phyloP scores from a whole-genome alignment of 257 asterid genomes.

The Cinchona pubescens region DNA sequence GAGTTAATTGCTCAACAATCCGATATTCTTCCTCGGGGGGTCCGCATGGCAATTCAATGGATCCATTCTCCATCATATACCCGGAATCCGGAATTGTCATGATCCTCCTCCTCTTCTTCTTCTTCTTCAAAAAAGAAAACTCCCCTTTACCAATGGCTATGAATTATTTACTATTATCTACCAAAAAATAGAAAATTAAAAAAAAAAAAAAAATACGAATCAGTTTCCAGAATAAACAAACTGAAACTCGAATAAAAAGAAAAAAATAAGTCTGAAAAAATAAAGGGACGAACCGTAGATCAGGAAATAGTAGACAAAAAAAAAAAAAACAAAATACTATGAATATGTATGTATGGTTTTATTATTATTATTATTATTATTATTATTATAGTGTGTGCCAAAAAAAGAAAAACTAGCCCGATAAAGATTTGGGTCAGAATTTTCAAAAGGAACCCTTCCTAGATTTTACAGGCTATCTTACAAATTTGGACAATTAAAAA shows the following conservation, averaged over 20 bases:
- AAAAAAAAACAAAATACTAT: no score
- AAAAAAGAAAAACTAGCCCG: no score
- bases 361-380: no score
- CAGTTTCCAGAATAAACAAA: not conserved
- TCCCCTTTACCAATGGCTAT: not conserved
- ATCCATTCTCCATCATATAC: constrained; percentile 72
- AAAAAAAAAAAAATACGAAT: not conserved
- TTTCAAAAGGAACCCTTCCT: no score
- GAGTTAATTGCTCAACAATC: constrained; percentile 56
- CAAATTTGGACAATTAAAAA: not conserved
- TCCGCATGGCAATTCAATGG: constrained; percentile 74
- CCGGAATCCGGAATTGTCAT: constrained; percentile 93
- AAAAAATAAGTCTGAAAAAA: not conserved
- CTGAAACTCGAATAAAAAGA: constrained; percentile 10
- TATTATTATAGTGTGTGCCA: no score
- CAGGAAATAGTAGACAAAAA: constrained; percentile 12
- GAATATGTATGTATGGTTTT: no score
- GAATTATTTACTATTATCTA: no score
- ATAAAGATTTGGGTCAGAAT: no score
- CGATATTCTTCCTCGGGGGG: constrained; percentile 79
- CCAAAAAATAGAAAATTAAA: not conserved
- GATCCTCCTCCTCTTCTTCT: no score
- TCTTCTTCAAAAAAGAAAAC: not conserved
- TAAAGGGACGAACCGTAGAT: constrained; percentile 33
- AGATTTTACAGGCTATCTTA: no score